These are phyloP conservation scores for Gyromitra esculenta DNA, from an alignment of 2,329 filamentous ascomycete species.

Conservation along the genomic window DNA sequence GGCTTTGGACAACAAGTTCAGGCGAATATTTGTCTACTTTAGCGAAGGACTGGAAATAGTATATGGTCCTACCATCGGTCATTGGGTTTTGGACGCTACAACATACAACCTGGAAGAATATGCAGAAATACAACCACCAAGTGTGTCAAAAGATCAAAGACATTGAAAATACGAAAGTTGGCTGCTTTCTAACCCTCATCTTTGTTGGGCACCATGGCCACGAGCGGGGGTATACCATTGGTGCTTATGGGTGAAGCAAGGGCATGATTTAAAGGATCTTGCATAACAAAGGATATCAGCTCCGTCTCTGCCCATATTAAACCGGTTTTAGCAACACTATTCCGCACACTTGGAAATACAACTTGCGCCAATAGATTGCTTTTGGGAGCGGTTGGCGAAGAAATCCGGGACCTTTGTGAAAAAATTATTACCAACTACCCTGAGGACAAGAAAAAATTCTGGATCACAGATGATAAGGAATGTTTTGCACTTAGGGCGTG, in stretches of 20 bases:
- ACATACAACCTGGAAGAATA: slow-evolving; percentile 13
- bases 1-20: background rate
- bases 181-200: slow-evolving; percentile 7
- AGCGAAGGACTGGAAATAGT: background rate
- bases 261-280: background rate
- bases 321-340: background rate
- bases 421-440: background rate
- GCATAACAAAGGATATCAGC: background rate
- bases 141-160: background rate
- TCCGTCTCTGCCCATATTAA: background rate
- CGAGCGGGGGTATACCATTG: background rate
- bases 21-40: background rate
- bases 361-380: background rate
- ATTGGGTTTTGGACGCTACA: slow-evolving; percentile 1
- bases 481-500: slow-evolving; percentile 1
- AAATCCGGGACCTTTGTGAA: background rate
- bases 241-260: background rate
- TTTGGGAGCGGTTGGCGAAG: background rate
- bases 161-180: background rate
- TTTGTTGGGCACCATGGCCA: background rate
- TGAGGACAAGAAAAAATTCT: slow-evolving; percentile 1
- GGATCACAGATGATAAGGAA: slow-evolving; percentile 5
- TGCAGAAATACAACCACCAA: background rate
- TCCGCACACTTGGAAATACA: background rate
- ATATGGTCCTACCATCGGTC: background rate